Conservation (phyloP, 2,329 filamentous ascomycete species). For the Aspergillus pseudoglaucus region DNA sequence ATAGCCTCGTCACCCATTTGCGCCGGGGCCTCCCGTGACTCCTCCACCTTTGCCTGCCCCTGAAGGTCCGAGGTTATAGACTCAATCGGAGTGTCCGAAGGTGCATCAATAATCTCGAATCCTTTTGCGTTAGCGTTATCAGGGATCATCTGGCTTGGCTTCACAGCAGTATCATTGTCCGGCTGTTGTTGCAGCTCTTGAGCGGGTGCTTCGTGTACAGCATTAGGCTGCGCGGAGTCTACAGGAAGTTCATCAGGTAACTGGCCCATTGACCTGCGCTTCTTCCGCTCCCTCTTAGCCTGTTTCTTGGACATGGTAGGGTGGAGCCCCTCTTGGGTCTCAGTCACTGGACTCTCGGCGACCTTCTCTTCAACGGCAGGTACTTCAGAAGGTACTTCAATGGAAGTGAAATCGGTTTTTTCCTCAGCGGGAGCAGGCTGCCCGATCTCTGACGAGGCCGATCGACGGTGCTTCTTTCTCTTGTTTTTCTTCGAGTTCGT, state of each 20-base stretch:
- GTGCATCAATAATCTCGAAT: too few relatives aligned
- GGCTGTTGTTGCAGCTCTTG: too few relatives aligned
- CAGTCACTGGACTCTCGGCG: not conserved
- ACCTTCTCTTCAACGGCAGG: not conserved
- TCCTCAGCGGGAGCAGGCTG: conserved; percentile 1
- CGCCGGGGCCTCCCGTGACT: conserved; percentile 14
- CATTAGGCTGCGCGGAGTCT: too few relatives aligned
- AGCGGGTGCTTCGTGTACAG: too few relatives aligned
- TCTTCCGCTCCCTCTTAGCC: conserved; percentile 34
- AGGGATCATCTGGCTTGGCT: too few relatives aligned
- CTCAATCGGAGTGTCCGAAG: too few relatives aligned
- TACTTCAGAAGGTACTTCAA: not conserved
- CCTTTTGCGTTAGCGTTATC: too few relatives aligned
- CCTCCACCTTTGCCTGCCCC: not conserved
- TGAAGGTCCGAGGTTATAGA: too few relatives aligned
- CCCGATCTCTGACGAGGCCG: conserved; percentile 6
- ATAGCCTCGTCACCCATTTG: conserved; percentile 5
- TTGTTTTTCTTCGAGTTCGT: conserved; percentile 25
- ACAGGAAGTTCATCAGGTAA: too few relatives aligned
- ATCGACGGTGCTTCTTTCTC: conserved; percentile 21
- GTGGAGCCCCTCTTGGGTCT: not conserved
- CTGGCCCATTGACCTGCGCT: conserved; percentile 11
- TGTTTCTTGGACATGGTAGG: conserved; percentile 19
- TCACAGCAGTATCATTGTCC: too few relatives aligned
- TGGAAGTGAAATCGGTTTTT: not conserved